Conservation (phyloP, 2,329 filamentous ascomycete species). For the Epichloe brachyelytri region DNA sequence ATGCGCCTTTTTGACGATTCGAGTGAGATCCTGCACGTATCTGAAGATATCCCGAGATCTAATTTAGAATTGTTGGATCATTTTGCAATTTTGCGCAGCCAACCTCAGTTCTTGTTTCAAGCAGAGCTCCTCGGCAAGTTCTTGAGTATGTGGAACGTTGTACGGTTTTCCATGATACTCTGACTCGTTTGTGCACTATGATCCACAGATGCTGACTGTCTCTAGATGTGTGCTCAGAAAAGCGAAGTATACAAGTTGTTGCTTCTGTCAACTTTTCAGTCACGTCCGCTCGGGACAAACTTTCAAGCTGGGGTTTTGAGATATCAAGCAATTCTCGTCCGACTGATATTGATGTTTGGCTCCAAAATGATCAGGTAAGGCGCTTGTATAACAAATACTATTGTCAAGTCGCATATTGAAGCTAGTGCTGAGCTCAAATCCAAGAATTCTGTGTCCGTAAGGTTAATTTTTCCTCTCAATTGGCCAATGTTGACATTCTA, state of each 20-base stretch:
- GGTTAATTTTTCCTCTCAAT: background rate
- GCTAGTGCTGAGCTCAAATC: conserved; percentile 41
- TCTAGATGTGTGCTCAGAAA: background rate
- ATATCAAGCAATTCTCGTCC: background rate
- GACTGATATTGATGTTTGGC: background rate
- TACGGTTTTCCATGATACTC: background rate
- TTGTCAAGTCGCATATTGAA: background rate
- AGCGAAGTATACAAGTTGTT: background rate
- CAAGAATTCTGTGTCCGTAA: conserved; percentile 57
- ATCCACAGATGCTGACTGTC: conserved; percentile 12
- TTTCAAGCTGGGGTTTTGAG: background rate
- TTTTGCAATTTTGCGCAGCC: conserved; percentile 40
- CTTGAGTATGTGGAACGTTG: conserved; percentile 8
- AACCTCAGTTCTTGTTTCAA: conserved; percentile 40
- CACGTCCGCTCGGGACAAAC: conserved; percentile 1
- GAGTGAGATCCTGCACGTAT: conserved; percentile 58
- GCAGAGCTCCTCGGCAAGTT: conserved; percentile 30
- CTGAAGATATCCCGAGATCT: conserved; percentile 62
- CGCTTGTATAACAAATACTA: background rate
- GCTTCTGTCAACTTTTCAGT: conserved; percentile 4
- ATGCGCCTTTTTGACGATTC: conserved; percentile 70
- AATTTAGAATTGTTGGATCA: conserved; percentile 57
- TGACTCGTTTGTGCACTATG: background rate
- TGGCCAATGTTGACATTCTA: conserved; percentile 5
- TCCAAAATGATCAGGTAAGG: background rate